Conservation (phyloP, 768 basidiomycete genomes). For the Candolleomyces eurysporus region DNA sequence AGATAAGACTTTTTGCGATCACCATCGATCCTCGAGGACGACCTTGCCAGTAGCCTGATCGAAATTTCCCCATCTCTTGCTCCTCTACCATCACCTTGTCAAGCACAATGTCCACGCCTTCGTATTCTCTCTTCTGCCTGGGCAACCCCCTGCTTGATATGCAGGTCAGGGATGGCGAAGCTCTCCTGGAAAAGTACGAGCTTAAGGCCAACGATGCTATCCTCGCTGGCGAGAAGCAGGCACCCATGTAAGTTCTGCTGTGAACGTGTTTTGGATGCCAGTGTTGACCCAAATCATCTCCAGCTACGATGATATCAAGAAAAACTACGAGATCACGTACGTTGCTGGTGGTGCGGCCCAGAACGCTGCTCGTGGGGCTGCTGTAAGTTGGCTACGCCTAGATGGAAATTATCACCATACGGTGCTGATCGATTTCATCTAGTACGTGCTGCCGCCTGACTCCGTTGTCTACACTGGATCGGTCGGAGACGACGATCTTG, state of each 20-base stretch:
- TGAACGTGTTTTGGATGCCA: not conserved
- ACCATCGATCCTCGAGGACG: not conserved
- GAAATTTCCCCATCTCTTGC: not conserved
- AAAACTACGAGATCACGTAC: slow-evolving; percentile 75
- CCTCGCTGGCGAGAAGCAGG: slow-evolving; percentile 86
- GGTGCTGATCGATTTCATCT: slow-evolving; percentile 2
- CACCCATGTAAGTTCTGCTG: slow-evolving; percentile 61
- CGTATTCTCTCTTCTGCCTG: slow-evolving; percentile 79
- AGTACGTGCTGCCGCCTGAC: slow-evolving; percentile 88
- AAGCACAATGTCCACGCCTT: slow-evolving; percentile 37
- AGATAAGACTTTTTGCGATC: not conserved
- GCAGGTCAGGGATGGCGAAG: slow-evolving; percentile 85
- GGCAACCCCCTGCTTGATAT: slow-evolving; percentile 97
- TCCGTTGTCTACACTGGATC: slow-evolving; percentile 94
- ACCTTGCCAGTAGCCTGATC: not conserved
- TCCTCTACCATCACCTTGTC: slow-evolving; percentile 9
- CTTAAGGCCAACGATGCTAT: slow-evolving; percentile 96
- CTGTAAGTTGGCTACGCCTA: slow-evolving; percentile 52
- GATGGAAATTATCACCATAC: not conserved
- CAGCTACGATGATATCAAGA: slow-evolving; percentile 88
- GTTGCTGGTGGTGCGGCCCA: slow-evolving; percentile 98
- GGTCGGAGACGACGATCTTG: slow-evolving; percentile 92
- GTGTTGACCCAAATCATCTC: not conserved
- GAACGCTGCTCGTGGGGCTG: slow-evolving; percentile 94
- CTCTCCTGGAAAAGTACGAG: slow-evolving; percentile 82